Evolutionary conservation across 306 rosid species (phyloP).

Genomic region (Pterocarpus macrocarpus): DNA sequence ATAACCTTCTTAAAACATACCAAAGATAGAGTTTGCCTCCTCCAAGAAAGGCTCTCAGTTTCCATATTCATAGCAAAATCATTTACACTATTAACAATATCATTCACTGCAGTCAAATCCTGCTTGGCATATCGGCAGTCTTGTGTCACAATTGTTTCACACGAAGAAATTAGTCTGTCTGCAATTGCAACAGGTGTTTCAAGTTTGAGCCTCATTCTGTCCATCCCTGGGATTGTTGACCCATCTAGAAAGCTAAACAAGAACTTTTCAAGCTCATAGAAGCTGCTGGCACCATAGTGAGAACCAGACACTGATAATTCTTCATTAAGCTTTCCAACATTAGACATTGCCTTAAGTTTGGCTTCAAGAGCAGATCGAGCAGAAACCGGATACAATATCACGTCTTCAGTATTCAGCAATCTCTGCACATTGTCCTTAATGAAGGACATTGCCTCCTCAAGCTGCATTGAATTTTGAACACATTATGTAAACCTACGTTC

Average conservation of each 20-base stretch:
- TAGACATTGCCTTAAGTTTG: conserved; percentile 67
- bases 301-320: conserved; percentile 59
- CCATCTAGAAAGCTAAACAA: conserved; percentile 89
- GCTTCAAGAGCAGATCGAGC: conserved; percentile 93
- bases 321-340: conserved; percentile 51
- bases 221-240: conserved; percentile 85
- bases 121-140: conserved; percentile 77
- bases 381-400: conserved; percentile 85
- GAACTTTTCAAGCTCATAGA: conserved; percentile 77
- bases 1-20: conserved; percentile 55
- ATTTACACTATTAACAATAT: conserved; percentile 62
- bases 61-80: conserved; percentile 75
- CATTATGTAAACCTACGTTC: conserved; percentile 23
- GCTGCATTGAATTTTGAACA: conserved; percentile 68
- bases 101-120: conserved; percentile 75
- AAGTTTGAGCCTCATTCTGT: conserved; percentile 92
- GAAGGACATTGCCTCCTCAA: conserved; percentile 86
- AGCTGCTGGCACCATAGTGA: conserved; percentile 64
- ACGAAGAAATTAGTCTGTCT: conserved; percentile 76
- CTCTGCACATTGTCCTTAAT: conserved; percentile 79
- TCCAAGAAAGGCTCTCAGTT: conserved; percentile 84
- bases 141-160: conserved; percentile 77
- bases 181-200: conserved; percentile 93
- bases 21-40: conserved; percentile 71
- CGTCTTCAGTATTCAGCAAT: conserved; percentile 76